Percentiles rank a stretch among this genome's conserved stretches.
Conservation (phyloP, 1,284 basidiomycete genomes). For the Rugosomyces carneus region DNA sequence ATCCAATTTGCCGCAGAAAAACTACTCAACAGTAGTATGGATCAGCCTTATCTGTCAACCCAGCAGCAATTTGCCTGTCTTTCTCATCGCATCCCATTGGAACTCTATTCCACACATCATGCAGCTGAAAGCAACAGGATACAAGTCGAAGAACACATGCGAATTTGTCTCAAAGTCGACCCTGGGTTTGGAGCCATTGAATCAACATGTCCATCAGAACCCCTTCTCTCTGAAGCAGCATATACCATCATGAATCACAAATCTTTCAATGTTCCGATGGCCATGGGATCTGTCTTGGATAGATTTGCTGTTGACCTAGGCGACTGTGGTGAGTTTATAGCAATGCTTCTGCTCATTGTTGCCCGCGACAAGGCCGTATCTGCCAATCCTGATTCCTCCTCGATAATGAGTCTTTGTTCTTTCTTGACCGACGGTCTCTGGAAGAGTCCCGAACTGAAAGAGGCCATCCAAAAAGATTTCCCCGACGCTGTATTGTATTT, state of each 20-base stretch:
- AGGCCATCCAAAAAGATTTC: too few species aligned
- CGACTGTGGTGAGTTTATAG: neutral
- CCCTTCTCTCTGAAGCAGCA: slow-evolving; percentile 18
- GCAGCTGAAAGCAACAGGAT: slow-evolving; percentile 12
- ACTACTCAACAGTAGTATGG: too few species aligned
- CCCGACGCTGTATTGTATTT: too few species aligned
- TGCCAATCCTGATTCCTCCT: too few species aligned
- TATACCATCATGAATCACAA: neutral
- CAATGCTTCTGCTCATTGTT: neutral
- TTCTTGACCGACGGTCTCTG: too few species aligned
- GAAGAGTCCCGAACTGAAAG: too few species aligned
- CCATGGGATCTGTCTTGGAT: neutral
- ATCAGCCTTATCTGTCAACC: too few species aligned
- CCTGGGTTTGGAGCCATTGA: slow-evolving; percentile 17
- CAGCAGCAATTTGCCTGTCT: too few species aligned
- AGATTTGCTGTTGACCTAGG: neutral
- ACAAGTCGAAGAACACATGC: slow-evolving; percentile 26
- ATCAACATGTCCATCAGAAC: slow-evolving; percentile 21
- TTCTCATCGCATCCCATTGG: too few species aligned
- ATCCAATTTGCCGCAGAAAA: too few species aligned
- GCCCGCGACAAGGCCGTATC: neutral
- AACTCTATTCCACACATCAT: slow-evolving; percentile 20
- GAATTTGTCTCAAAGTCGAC: slow-evolving; percentile 22
- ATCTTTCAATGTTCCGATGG: neutral
- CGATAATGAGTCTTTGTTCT: too few species aligned